Conservation (phyloP, 1,139 yeast species). For the Saccharomycopsis hybrid region DNA sequence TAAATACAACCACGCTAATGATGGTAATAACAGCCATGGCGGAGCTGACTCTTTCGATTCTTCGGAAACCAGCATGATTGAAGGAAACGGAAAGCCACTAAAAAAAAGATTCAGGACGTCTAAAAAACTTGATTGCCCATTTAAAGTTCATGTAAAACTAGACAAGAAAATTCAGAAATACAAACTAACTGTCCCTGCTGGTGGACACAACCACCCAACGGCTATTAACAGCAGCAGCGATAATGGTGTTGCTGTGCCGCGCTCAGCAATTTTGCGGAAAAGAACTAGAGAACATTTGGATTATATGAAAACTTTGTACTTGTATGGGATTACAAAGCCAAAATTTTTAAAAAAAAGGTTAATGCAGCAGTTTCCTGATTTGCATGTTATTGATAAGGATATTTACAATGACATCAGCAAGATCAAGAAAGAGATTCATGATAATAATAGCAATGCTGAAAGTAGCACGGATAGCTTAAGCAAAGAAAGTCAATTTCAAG, state of each 20-base stretch:
- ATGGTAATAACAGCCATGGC: too few species aligned
- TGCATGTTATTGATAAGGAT: slow-evolving; percentile 20
- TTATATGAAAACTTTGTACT: slow-evolving; percentile 12
- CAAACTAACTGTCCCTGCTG: slow-evolving; percentile 16
- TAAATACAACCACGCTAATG: too few species aligned
- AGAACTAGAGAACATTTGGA: slow-evolving; percentile 18
- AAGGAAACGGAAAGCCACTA: slow-evolving; percentile 1
- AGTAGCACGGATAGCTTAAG: too few species aligned
- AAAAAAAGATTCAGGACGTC: slow-evolving; percentile 16
- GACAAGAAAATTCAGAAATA: slow-evolving; percentile 15
- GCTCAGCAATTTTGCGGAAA: slow-evolving; percentile 20
- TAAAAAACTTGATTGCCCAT: slow-evolving; percentile 18
- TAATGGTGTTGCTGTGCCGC: too few species aligned
- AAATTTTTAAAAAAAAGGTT: slow-evolving; percentile 13
- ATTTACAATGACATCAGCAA: slow-evolving; percentile 21
- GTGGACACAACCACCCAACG: slow-evolving; percentile 18
- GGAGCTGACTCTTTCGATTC: too few species aligned
- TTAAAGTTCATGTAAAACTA: slow-evolving; percentile 18
- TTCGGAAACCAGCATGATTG: neutral
- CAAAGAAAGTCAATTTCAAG: too few species aligned
- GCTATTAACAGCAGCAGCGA: slow-evolving; percentile 10
- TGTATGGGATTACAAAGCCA: slow-evolving; percentile 17
- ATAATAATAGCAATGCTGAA: too few species aligned
- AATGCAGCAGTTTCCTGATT: slow-evolving; percentile 18
- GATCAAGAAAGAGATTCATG: too few species aligned